Conservation (phyloP, 2,329 filamentous ascomycete species). For the Pseudophaeomoniella oleicola region DNA sequence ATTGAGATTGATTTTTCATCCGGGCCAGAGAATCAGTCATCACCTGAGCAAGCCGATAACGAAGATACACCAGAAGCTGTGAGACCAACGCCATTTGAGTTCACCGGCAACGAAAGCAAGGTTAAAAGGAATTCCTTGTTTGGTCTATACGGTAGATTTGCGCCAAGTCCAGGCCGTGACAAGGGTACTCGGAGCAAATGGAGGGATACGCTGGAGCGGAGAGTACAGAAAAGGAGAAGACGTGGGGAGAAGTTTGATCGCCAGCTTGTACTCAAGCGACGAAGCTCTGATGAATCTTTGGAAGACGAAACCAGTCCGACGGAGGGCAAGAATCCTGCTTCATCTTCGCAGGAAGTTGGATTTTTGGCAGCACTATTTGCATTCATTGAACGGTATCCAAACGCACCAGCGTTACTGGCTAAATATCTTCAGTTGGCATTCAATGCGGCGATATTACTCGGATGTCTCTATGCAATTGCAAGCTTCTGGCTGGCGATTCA, state of each 20-base stretch:
- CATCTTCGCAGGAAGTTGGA: conserved; percentile 10
- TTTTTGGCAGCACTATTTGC: conserved; percentile 34
- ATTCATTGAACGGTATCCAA: conserved; percentile 50
- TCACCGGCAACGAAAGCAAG: conserved; percentile 8
- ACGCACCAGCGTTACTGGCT: conserved; percentile 50
- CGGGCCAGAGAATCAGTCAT: conserved; percentile 30
- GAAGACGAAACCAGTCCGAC: conserved; percentile 18
- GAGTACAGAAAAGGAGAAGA: conserved; percentile 34
- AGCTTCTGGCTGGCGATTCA: conserved; percentile 55
- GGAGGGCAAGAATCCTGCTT: conserved; percentile 8
- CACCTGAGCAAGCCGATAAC: conserved; percentile 29
- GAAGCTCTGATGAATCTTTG: conserved; percentile 25
- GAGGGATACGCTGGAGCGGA: conserved; percentile 27
- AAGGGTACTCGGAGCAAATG: conserved; percentile 42
- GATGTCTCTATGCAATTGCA: conserved; percentile 51
- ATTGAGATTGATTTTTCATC: conserved; percentile 32
- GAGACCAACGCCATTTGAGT: conserved; percentile 12
- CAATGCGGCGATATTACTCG: conserved; percentile 32
- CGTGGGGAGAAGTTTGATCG: conserved; percentile 31
- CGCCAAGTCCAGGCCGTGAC: conserved; percentile 45
- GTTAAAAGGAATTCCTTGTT: conserved; percentile 22
- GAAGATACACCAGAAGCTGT: conserved; percentile 32
- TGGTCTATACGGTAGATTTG: conserved; percentile 26
- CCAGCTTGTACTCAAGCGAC: conserved; percentile 19
- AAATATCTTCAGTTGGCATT: conserved; percentile 49